Evolutionary conservation across 768 basidiomycete genomes (phyloP), one percentile per base, ranked within the genome.

Genomic region (Leccinellum rugosiceps): DNA sequence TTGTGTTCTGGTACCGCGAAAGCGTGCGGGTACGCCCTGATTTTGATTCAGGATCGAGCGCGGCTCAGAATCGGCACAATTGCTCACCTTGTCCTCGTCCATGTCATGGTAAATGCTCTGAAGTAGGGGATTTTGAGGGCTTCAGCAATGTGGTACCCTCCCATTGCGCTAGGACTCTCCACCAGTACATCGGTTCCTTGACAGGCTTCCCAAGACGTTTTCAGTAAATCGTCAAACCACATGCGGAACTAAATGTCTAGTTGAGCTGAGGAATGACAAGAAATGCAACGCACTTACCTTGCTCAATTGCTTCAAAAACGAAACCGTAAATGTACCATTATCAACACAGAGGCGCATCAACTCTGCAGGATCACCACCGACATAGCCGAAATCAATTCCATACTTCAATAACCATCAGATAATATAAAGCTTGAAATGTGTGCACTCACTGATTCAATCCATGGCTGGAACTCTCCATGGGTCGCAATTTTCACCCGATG

Each of bases 111-210:
- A 70, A 98, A 97, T 8, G 93, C 94, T 57, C 94, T 80, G 75
- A 89, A 99, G 71, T 96, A 99, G 1, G 96, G 96, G 38, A 98
- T 94, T 23, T 77, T 79, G 14, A 99, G 78, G 2, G 94, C 95
- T 69, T 98, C 96, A 26, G 96, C 97, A 53, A 99, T 96, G 67
- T 99, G 96, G 61, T 90, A 90, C 10, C 96, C 96, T 26, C 87
- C 94, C 92, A 99, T 99, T 11, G 96, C 94, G 67, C 92, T 94
- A 0, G 96, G 96, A 67, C 91, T 93, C 75, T 99, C 96, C 46
- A 99, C 78, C 41, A 99, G 80, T 28, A 98, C 83, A 70, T 99
- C 95, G 0, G 93, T 93, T 34, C 85, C 87, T 74, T 96, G 94
- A 68, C 97, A 98, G 0, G 94, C 95, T 63, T 94, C 88, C 94